A percentile compares a stretch with the other conserved stretches of the same genome.
Conservation (phyloP, 345 rosid genomes). For the Euphorbia pulcherrima region DNA sequence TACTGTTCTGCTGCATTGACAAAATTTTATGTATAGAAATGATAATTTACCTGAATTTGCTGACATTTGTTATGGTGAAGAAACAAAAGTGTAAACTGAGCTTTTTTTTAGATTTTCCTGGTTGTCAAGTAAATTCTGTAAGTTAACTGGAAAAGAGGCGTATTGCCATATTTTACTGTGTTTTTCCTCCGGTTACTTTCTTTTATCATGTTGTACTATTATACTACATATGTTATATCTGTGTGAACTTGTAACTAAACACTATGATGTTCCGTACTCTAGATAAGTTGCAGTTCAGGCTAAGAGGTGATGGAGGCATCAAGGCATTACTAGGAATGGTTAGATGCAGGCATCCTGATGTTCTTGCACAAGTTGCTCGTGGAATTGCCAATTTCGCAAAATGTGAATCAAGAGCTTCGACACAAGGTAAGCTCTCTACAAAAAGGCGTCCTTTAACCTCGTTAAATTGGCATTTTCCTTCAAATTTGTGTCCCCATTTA, state of each 20-base stretch:
- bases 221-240: not conserved
- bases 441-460: not conserved
- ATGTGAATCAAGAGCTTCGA: conserved; percentile 93
- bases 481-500: not conserved
- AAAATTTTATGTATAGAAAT: not conserved
- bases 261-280: conserved; percentile 15
- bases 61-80: not conserved
- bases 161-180: not conserved
- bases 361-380: conserved; percentile 98
- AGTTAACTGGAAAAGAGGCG: not conserved
- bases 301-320: conserved; percentile 92
- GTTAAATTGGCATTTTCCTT: not conserved
- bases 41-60: too few species aligned
- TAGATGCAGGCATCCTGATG: conserved; percentile 83
- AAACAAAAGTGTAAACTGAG: not conserved
- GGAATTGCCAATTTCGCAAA: conserved; percentile 98
- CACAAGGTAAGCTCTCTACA: conserved; percentile 84
- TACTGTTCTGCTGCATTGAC: conserved; percentile 3
- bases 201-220: not conserved
- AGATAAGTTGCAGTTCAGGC: conserved; percentile 85
- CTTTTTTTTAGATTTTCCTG: not conserved
- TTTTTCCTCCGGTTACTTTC: not conserved
- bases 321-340: conserved; percentile 97
- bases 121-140: too few species aligned
- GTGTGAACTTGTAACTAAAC: not conserved